Base-by-base conservation (phyloP, 108 stramenopile species). In the Nitzschia sp. region DNA sequence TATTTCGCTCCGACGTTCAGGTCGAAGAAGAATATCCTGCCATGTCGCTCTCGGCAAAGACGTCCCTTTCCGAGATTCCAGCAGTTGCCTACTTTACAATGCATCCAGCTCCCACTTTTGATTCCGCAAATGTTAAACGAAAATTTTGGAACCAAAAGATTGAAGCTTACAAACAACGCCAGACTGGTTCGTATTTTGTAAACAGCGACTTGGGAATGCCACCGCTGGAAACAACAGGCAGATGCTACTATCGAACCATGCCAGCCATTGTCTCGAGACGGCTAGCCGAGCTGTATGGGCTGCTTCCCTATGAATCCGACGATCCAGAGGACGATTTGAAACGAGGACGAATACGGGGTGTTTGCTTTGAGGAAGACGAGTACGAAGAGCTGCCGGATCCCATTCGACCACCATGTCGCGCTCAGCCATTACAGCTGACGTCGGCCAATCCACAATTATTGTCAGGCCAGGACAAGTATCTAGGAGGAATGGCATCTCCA, bases 401-500 rank as follows among this genome's bases (percentile, higher is more conserved):
- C 26, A 53, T 54, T 25, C 35, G 25, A 53, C 15, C 11, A 9
- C 24, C 26, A 3, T 53, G 47, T 28, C 17, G 18, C 4, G 65
- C 65, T 5, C 5, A 53, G 26, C 18, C 49, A 11, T 18, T 66
- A 13, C 49, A 66, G 11, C 26, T 66, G 18, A 25, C 49, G 6
- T 32, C 35, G 8, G 47, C 35, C 23, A 30, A 55, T 46, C 26
- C 19, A 9, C 13, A 34, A 15, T 2, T 55, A 2, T 19, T 81
- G 59, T 30, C 42, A 21, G 85, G 85, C 28, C 83, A 84, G 64
- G 85, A 86, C 67, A 86, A 86, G 38, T 89, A 85, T 65, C 51
- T 91, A 1, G 90, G 90, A 1, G 90, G 90, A 2, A 83, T 91
- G 81, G 56, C 77, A 42, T 82, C 80, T 28, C 86, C 90, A 5